Conservation (phyloP, 2,329 filamentous ascomycete genomes). For the Phyllosticta ampelicida region DNA sequence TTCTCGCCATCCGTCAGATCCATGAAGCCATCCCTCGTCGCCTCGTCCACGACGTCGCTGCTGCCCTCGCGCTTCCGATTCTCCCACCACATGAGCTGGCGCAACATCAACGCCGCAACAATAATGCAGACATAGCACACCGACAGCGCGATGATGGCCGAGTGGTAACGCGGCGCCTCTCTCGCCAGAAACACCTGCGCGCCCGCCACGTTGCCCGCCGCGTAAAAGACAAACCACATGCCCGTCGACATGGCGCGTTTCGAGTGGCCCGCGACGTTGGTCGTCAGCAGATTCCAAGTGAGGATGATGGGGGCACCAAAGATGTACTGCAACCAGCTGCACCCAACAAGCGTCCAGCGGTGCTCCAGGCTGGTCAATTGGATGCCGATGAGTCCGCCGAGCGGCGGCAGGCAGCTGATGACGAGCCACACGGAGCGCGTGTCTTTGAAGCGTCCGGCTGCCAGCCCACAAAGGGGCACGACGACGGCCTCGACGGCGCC, state of each 20-base stretch:
- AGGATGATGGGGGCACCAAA: slow-evolving; percentile 41
- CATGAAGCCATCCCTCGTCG: slow-evolving; percentile 24
- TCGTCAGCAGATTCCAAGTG: slow-evolving; percentile 40
- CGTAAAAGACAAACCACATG: slow-evolving; percentile 40
- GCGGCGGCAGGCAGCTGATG: slow-evolving; percentile 35
- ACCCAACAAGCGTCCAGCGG: slow-evolving; percentile 40
- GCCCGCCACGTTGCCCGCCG: slow-evolving; percentile 39
- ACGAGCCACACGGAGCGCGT: slow-evolving; percentile 23
- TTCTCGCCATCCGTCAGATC: slow-evolving; percentile 25
- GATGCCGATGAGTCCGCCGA: slow-evolving; percentile 42
- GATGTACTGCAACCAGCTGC: slow-evolving; percentile 43
- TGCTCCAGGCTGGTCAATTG: slow-evolving; percentile 36
- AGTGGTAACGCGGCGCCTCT: slow-evolving; percentile 35
- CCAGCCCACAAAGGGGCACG: slow-evolving; percentile 25
- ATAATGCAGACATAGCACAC: slow-evolving; percentile 36
- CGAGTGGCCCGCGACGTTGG: slow-evolving; percentile 38
- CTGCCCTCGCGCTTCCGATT: slow-evolving; percentile 21
- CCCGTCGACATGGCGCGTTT: slow-evolving; percentile 41
- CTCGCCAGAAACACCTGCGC: slow-evolving; percentile 37
- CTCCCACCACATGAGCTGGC: slow-evolving; percentile 23
- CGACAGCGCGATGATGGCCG: slow-evolving; percentile 33
- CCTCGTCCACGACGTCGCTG: slow-evolving; percentile 20
- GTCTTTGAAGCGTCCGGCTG: slow-evolving; percentile 22
- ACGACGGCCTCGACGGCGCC: slow-evolving; percentile 35
- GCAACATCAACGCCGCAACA: slow-evolving; percentile 20